Evolutionary conservation across 2,329 filamentous ascomycete species (phyloP), one percentile per base, ranked within the genome.

Genomic region (Herpotrichia juniperi): DNA sequence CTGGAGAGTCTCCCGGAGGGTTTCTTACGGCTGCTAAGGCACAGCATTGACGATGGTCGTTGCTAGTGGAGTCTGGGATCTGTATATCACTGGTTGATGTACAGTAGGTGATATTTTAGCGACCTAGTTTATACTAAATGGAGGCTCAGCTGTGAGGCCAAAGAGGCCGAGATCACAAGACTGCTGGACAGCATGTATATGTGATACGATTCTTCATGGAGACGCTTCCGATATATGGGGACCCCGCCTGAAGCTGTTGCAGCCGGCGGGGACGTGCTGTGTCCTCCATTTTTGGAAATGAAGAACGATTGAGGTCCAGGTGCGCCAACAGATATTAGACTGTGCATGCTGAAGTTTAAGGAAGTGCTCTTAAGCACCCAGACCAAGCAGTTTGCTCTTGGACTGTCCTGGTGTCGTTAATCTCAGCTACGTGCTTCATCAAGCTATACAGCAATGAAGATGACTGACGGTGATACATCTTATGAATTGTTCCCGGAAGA

Each of bases 1-100:
- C 53, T 59, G 63, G 63, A 56, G 51, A 57, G 56, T 63, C 55
- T 66, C 51, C 56, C 63, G 63, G 63, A 44, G 62, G 50, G 54
- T 61, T 64, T 65, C 47, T 42, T n/a, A 19, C 30, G 30, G 14
- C 30, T n/a, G 16, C 21, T 35, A 19, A 16, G 17, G 12, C 31
- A 11, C 4, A 26, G 17, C 12, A 26, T 10, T 10, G 30, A 28
- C 28, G 24, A 25, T 28, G 40, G 19, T 14, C n/a, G 42, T 21
- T 31, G 42, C 25, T 31, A 9, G 4, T 17, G 17, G 26, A 14
- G 9, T 22, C 14, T 22, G 34, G 5, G 19, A 40, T 22, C 37
- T 24, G 9, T 14, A 14, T 3, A 40, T 14, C 3, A 40, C 10
- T 24, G 42, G 42, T 19, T 45, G 10, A 28, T 45, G 16, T 12